These are phyloP conservation scores for Penicillium chermesinum DNA, from an alignment of 495 filamentous ascomycete genomes.

Conservation along the genomic window DNA sequence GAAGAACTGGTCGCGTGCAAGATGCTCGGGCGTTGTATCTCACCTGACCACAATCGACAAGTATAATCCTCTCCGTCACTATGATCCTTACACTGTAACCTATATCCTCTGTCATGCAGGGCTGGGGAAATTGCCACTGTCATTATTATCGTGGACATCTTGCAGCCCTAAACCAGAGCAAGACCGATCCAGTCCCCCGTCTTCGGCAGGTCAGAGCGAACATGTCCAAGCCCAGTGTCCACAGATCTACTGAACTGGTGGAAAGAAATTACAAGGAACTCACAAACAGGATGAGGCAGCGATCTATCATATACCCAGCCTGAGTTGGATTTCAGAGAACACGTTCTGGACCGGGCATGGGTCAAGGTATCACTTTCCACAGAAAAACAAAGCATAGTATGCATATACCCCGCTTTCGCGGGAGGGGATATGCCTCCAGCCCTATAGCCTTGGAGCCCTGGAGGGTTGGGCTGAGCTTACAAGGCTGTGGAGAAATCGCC, in stretches of 20 bases:
- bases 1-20: neutral
- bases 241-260: neutral
- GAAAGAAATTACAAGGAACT: neutral
- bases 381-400: neutral
- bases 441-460: no score
- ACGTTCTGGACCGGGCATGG: neutral
- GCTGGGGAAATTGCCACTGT: no score
- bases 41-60: neutral
- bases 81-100: no score
- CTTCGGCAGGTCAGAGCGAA: neutral
- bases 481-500: neutral
- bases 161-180: neutral
- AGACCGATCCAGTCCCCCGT: neutral
- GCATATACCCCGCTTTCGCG: neutral
- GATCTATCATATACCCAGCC: neutral
- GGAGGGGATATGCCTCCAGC: neutral
- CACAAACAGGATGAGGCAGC: neutral
- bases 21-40: neutral
- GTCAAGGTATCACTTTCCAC: neutral
- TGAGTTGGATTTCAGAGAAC: neutral
- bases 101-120: no score
- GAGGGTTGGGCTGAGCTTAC: neutral
- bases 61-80: neutral
- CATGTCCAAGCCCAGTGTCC: neutral
- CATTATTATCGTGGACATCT: no score